Base-by-base conservation (phyloP, 2,329 filamentous ascomycete genomes). In the Colletotrichum destructivum region DNA sequence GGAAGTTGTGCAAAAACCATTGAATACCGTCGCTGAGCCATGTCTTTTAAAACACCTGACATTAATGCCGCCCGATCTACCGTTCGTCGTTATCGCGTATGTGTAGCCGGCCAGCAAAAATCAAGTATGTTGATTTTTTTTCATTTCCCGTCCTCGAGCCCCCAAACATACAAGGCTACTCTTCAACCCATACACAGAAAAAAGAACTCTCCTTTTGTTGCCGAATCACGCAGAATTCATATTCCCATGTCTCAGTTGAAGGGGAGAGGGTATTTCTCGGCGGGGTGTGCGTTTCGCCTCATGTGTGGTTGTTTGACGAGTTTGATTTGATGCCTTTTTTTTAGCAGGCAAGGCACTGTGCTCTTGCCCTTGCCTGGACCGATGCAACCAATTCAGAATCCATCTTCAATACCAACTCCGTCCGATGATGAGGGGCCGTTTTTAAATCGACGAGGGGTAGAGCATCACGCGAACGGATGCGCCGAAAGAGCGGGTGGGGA, bases 391-490 rank as follows among this genome's bases (percentile, higher is more conserved):
- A 86, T 86, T 87, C 86, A 87, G 84, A 84, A 89, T 89, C 87
- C 88, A 85, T 86, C 86, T 84, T 85, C 85, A 88, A 84, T 85
- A 87, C 88, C 88, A 90, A 89, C 88, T 89, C 87, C 87, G 83
- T 84, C 84, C 85, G 82, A 79, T 79, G 74, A 63, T 52, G 69
- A 72, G 84, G 81, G 77, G 57, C 65, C 81, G 82, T 81, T 81
- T 87, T 93, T 96, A 98, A 93, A 98, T 96, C 89, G 94, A 95
- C 83, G 94, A 97, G 86, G 95, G 95, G 91, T 98, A 98, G 87
- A 98, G 90, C 95, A 98, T 98, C 87, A 98, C 91, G 87, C 95
- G 93, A 88, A 97, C 93, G 81, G 94, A 95, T 84, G 95, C 94
- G 88, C 95, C 95, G 90, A 98, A 98, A 84, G 94, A 95, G 90